These are phyloP conservation scores for Petrea volubilis DNA, from an alignment of 257 asterid species.

Conservation along the genomic window DNA sequence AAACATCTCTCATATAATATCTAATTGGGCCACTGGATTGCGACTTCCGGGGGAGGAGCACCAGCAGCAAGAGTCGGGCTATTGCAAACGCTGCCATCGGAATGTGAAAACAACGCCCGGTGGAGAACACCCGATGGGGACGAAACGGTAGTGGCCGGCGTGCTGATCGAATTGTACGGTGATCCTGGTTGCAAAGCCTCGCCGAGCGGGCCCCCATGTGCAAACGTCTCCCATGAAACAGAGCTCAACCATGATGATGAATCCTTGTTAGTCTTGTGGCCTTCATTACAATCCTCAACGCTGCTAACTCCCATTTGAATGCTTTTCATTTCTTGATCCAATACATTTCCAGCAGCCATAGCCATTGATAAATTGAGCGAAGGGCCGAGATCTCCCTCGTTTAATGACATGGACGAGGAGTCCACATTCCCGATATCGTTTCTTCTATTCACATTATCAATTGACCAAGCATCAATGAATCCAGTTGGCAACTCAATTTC, in stretches of 20 bases:
- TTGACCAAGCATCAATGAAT: constrained; percentile 61
- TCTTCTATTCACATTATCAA: constrained; percentile 29
- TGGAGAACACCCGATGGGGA: constrained; percentile 80
- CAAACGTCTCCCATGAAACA: constrained; percentile 48
- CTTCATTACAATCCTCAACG: too few relatives aligned
- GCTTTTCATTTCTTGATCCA: constrained; percentile 45
- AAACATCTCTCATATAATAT: neutral
- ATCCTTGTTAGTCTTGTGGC: constrained; percentile 7
- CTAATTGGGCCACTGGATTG: constrained; percentile 51
- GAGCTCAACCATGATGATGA: constrained; percentile 16
- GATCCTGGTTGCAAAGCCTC: constrained; percentile 69
- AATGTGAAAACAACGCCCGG: constrained; percentile 50
- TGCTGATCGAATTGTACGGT: constrained; percentile 49
- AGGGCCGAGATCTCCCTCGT: constrained; percentile 40
- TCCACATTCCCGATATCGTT: constrained; percentile 19
- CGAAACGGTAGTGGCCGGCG: constrained; percentile 51
- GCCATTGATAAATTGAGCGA: constrained; percentile 63
- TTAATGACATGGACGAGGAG: constrained; percentile 27
- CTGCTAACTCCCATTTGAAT: constrained; percentile 7
- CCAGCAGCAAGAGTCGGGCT: constrained; percentile 59
- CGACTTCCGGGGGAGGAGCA: constrained; percentile 45
- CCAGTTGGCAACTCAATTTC: constrained; percentile 15
- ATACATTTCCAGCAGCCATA: constrained; percentile 43
- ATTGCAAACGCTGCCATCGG: constrained; percentile 72
- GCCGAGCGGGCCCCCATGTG: constrained; percentile 78